Evolutionary conservation across 2,329 filamentous ascomycete species (phyloP).

Genomic region (Aureobasidium sp.): DNA sequence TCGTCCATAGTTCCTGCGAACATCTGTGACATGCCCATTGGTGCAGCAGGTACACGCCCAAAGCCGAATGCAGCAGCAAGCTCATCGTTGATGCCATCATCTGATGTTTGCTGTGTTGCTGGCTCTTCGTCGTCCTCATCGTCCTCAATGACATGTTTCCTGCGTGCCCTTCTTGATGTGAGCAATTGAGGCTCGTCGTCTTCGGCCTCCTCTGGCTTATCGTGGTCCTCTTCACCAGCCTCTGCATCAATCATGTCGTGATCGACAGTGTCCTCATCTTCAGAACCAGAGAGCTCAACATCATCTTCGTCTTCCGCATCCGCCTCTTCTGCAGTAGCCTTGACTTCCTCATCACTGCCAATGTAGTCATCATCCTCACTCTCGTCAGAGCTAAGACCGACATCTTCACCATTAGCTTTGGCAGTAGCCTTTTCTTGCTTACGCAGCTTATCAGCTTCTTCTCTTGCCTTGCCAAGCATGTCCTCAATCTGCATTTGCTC

Average conservation of each 20-base stretch:
- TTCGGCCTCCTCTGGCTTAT: conserved; percentile 29
- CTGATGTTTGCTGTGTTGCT: not conserved
- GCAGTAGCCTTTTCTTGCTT: conserved; percentile 78
- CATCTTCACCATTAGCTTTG: conserved; percentile 65
- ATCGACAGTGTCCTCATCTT: conserved; percentile 30
- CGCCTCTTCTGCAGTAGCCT: conserved; percentile 37
- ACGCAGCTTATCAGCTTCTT: conserved; percentile 82
- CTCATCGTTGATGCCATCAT: conserved; percentile 36
- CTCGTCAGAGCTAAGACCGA: conserved; percentile 59
- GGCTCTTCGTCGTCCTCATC: conserved; percentile 35
- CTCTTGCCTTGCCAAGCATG: conserved; percentile 83
- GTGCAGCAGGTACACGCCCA: conserved; percentile 36
- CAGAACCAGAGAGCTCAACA: conserved; percentile 26
- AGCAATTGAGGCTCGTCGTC: conserved; percentile 29
- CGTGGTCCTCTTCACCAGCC: conserved; percentile 34
- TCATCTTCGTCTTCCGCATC: conserved; percentile 37
- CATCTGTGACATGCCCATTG: conserved; percentile 84
- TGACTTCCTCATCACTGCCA: conserved; percentile 42
- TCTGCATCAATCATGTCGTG: conserved; percentile 39
- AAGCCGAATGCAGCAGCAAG: conserved; percentile 44
- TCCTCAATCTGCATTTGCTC: conserved; percentile 89
- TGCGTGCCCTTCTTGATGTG: conserved; percentile 29
- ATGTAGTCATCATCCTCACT: conserved; percentile 59
- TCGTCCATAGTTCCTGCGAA: conserved; percentile 89
- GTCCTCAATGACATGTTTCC: conserved; percentile 36